Evolutionary conservation across 148 eudicot species (phyloP), one percentile per base, ranked within the genome.

Genomic region (Mesembryanthemum crystallinum): DNA sequence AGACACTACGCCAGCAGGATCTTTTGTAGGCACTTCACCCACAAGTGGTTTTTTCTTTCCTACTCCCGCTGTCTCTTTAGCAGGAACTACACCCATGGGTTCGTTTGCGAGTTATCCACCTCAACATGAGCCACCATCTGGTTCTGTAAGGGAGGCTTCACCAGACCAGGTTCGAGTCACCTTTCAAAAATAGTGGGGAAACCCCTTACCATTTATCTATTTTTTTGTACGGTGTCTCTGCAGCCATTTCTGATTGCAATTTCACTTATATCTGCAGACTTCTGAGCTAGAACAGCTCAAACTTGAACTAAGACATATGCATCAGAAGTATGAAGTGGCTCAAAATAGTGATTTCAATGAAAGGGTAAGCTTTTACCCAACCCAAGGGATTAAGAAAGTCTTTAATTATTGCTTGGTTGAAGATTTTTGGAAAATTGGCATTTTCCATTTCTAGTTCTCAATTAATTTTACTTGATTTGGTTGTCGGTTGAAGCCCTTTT

Each of bases 261-360:
- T 76, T 74, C 82, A 86, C 86, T 83, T 86, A 76, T 27, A 29
- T 73, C 70, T 69, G 77, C 74, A 83, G 71, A 72, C 73, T 60
- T 79, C 83, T 72, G 98, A 95, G 86, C 82, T 95, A 20, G 90
- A 90, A 78, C 89, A 89, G 85, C 78, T 95, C 70, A 88, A 88
- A 79, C 80, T 84, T 72, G 97, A 92, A 79, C 89, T 95, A 29
- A 88, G 86, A 82, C 92, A 87, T 73, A 55, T 85, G 33, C 83
- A 85, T 67, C 90, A 87, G 84, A 88, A 90, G 96, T 88, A 92
- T 83, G 87, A 92, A 63, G 77, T 89, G 60, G 91, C 97, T 67
- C 90, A 90, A 73, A 84, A 80, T 77, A 92, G 79, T 78, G 88
- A 89, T 75, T 90, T 94, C 73, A 87, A 92, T 76, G 82, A 88